These are phyloP conservation scores for Odonthalia washingtoniensis DNA, from an alignment of 31 red algal species.

Conservation along the genomic window DNA sequence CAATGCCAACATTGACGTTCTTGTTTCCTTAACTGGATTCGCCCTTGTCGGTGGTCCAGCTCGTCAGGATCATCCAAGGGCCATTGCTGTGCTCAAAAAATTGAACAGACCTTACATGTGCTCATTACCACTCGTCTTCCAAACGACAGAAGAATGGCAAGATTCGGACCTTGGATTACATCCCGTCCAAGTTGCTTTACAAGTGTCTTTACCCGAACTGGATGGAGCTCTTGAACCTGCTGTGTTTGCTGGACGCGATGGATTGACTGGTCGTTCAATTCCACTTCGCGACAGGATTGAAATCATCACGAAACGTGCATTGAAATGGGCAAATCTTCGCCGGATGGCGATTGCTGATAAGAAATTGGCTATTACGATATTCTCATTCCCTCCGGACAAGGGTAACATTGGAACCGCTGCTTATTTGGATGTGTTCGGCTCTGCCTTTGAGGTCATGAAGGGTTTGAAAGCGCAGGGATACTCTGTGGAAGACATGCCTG, in stretches of 20 bases:
- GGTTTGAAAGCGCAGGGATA: constrained; percentile 84
- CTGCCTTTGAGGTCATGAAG: constrained; percentile 87
- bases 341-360: constrained; percentile 87
- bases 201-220: constrained; percentile 95
- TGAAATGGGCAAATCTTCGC: constrained; percentile 94
- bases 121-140: constrained; percentile 95
- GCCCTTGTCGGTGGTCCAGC: constrained; percentile 99
- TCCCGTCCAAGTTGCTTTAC: constrained; percentile 97
- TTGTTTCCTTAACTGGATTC: constrained; percentile 98
- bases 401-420: constrained; percentile 99
- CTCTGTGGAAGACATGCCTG: constrained; percentile 85
- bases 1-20: constrained; percentile 86
- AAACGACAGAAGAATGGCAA: constrained; percentile 98
- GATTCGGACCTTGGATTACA: constrained; percentile 95
- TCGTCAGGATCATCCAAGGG: constrained; percentile 97
- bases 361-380: constrained; percentile 97
- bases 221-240: constrained; percentile 98
- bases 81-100: constrained; percentile 86
- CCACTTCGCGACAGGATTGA: constrained; percentile 91
- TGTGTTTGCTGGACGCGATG: constrained; percentile 97
- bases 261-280: constrained; percentile 95
- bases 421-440: constrained; percentile 98
- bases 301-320: constrained; percentile 74
- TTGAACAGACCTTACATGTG: constrained; percentile 96
- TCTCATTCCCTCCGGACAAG: constrained; percentile 99